Evolutionary conservation across 1,284 basidiomycete genomes (phyloP).

Genomic region (Sanguinoderma infundibulare): DNA sequence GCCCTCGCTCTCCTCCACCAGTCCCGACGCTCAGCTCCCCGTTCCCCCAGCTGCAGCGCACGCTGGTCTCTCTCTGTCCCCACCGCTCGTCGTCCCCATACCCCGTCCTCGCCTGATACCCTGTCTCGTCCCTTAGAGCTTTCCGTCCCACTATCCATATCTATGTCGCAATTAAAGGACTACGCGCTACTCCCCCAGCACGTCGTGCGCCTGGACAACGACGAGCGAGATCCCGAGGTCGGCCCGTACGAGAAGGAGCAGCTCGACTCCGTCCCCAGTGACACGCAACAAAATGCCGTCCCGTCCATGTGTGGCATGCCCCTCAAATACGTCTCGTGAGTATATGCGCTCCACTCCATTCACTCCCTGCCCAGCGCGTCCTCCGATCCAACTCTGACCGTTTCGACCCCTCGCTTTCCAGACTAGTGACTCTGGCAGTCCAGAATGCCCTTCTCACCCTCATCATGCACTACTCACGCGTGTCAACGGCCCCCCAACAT

Average conservation of each 20-base stretch:
- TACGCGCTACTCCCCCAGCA: slow-evolving; percentile 31
- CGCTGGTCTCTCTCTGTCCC: slow-evolving; percentile 26
- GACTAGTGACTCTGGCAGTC: slow-evolving; percentile 88
- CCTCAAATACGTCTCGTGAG: slow-evolving; percentile 83
- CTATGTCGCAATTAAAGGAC: slow-evolving; percentile 40
- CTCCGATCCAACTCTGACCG: neutral
- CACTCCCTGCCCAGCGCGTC: slow-evolving; percentile 10
- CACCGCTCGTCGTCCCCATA: slow-evolving; percentile 10
- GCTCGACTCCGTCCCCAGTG: slow-evolving; percentile 43
- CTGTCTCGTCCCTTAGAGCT: slow-evolving; percentile 21
- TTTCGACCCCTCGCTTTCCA: slow-evolving; percentile 34
- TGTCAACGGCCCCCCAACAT: slow-evolving; percentile 75
- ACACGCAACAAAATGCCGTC: slow-evolving; percentile 38
- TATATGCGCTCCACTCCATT: slow-evolving; percentile 28
- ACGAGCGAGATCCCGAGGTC: slow-evolving; percentile 36
- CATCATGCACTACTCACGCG: slow-evolving; percentile 95
- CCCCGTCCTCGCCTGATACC: slow-evolving; percentile 29
- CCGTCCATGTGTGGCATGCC: slow-evolving; percentile 73
- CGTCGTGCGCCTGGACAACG: slow-evolving; percentile 30
- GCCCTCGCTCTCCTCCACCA: neutral
- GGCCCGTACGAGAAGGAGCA: slow-evolving; percentile 50
- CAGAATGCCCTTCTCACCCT: slow-evolving; percentile 92
- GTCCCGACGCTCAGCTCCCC: slow-evolving; percentile 8
- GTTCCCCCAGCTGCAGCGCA: slow-evolving; percentile 35
- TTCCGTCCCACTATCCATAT: slow-evolving; percentile 20